These are phyloP conservation scores for Mucor lusitanicus DNA, from an alignment of 371 early-diverging fungal genomes.

Conservation along the genomic window DNA sequence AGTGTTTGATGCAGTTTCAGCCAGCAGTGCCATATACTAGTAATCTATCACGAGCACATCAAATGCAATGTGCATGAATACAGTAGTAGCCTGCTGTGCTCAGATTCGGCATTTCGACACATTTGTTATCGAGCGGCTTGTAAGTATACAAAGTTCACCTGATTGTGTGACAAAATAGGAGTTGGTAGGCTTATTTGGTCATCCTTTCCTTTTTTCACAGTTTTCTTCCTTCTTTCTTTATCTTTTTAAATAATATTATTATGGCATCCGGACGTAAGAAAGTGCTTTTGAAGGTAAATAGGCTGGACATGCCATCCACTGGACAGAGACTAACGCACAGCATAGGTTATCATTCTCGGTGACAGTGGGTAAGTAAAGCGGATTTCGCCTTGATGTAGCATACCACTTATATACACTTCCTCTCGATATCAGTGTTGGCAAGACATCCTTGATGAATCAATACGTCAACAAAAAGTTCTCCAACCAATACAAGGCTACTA, in stretches of 20 bases:
- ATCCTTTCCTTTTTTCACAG: not conserved
- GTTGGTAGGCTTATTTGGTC: not conserved
- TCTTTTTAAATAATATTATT: not conserved
- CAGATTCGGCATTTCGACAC: not conserved
- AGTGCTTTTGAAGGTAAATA: constrained; percentile 12
- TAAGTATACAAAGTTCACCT: not conserved
- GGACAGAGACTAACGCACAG: not conserved
- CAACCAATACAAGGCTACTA: constrained; percentile 99
- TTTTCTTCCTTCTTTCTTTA: constrained; percentile 4
- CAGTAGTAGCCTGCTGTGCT: not conserved
- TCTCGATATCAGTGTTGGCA: constrained; percentile 74
- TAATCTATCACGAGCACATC: too few relatives aligned
- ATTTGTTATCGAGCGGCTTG: not conserved
- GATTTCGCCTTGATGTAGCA: too few relatives aligned
- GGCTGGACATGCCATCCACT: not conserved
- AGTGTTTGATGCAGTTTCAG: too few relatives aligned
- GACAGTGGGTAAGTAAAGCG: constrained; percentile 77
- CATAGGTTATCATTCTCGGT: constrained; percentile 86
- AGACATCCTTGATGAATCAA: constrained; percentile 98
- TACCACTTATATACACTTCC: too few relatives aligned
- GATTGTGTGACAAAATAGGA: constrained; percentile 9
- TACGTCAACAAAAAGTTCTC: constrained; percentile 98
- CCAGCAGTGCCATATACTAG: too few relatives aligned
- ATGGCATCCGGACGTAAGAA: constrained; percentile 21
- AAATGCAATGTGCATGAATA: not conserved